Base-by-base conservation (phyloP, 2,329 filamentous ascomycete species). In the Fusarium duplospermum region DNA sequence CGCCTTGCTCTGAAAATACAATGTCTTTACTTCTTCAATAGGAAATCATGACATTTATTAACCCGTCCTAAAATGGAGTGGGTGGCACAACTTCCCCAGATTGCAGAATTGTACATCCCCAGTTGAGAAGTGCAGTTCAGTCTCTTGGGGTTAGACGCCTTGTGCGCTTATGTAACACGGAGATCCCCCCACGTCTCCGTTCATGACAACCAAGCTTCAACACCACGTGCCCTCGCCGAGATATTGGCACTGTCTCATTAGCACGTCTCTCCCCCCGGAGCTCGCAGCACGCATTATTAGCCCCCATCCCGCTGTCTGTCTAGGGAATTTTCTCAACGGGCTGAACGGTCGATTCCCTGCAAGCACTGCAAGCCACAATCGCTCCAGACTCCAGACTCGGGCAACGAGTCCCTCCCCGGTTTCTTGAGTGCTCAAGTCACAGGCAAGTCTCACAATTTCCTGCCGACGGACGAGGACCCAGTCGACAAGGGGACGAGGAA, bases 161-260 rank as follows among this genome's bases (percentile, higher is more conserved):
- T 22, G 45, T 47, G 45, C 38, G 63, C 67, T 71, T 69, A 69
- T 67, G 60, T 60, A 60, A 50, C 24, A n/a, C 29, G 33, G 33
- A 16, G 13, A 33, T 10, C 16, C 67, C 73, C 75, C 72, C 75
- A 74, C 66, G 72, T 52, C 45, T 27, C 33, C 35, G 35, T 58
- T 36, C 54, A 45, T 67, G 29, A 33, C 72, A 61, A 62, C 66
- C 62, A 62, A 67, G 35, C 62, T 67, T 74, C 76, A 77, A 74
- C 68, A 75, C 74, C 76, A 77, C 76, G 76, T 77, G 74, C 74
- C 65, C 67, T 65, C 56, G 35, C 62, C 57, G 63, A 63, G 33
- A 60, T 54, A 66, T 68, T 66, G 62, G 61, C 65, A 61, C 66
- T 66, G 65, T 70, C 40, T 73, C 68, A 47, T 24, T 62, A 24